These are phyloP conservation scores for Raffaelea arxii DNA, from an alignment of 2,329 filamentous ascomycete genomes.

Conservation along the genomic window DNA sequence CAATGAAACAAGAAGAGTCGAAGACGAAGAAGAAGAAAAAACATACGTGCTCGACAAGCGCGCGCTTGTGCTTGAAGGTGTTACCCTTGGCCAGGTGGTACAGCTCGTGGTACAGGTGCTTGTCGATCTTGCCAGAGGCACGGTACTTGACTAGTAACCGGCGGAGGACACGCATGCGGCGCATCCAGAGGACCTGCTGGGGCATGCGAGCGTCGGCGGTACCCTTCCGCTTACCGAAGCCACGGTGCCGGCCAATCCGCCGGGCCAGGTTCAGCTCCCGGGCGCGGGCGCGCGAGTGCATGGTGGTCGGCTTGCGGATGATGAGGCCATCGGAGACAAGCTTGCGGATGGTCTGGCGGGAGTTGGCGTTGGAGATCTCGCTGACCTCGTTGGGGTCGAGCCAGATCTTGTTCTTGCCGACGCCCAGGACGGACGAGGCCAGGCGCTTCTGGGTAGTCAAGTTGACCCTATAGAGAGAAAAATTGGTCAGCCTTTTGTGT, in stretches of 20 bases:
- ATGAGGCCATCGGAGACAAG: conserved; percentile 99
- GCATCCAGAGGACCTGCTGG: conserved; percentile 98
- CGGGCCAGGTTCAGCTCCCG: conserved; percentile 91
- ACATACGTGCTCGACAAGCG: conserved; percentile 99
- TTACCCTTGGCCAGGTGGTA: conserved; percentile 99
- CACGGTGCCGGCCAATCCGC: conserved; percentile 93
- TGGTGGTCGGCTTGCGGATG: conserved; percentile 99
- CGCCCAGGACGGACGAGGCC: conserved; percentile 95
- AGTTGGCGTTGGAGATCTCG: conserved; percentile 99
- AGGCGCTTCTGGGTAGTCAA: conserved; percentile 99
- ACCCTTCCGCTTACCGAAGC: conserved; percentile 99
- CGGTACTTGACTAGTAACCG: conserved; percentile 99
- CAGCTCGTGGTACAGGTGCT: conserved; percentile 99
- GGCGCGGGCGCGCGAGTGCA: conserved; percentile 97
- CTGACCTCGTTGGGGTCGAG: conserved; percentile 98
- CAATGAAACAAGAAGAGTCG: neutral
- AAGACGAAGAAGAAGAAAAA: conserved; percentile 1
- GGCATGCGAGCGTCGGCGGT: conserved; percentile 99
- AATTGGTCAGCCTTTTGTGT: neutral
- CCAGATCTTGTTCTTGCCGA: conserved; percentile 99
- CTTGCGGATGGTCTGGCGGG: conserved; percentile 99
- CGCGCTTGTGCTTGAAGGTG: conserved; percentile 99
- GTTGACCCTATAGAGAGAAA: conserved; percentile 73
- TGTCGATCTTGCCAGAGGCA: conserved; percentile 99
- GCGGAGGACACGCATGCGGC: conserved; percentile 97